Evolutionary conservation across 164 flowering plant genomes (phyloP).

Genomic region (Tinospora cordifolia): DNA sequence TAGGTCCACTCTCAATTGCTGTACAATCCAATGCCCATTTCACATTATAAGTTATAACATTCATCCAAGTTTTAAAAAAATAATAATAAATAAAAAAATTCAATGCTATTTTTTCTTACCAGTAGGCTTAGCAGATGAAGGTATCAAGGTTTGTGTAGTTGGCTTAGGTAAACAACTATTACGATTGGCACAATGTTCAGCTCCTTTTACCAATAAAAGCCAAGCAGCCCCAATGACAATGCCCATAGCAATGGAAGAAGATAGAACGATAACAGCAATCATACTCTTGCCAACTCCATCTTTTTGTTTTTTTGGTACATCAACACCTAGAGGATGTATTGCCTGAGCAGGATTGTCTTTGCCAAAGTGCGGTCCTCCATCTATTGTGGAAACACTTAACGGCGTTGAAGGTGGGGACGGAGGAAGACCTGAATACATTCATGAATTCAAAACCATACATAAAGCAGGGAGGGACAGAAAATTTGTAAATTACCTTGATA

Average conservation of each 20-base stretch:
- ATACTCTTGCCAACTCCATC: constrained; percentile 41
- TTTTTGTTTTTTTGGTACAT: constrained; percentile 40
- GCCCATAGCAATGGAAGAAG: constrained; percentile 41
- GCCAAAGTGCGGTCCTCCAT: constrained; percentile 48
- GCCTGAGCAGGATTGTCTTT: constrained; percentile 35
- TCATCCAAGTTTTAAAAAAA: not conserved
- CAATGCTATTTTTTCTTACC: constrained; percentile 26
- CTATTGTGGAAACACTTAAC: constrained; percentile 29
- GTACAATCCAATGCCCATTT: constrained; percentile 45
- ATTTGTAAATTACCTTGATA: constrained; percentile 46
- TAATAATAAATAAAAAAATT: no score
- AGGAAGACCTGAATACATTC: constrained; percentile 49
- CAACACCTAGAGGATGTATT: constrained; percentile 74
- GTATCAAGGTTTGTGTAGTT: constrained; percentile 22
- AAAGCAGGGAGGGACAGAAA: not conserved
- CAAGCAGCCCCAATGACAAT: constrained; percentile 40
- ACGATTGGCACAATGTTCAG: constrained; percentile 7
- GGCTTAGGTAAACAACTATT: constrained; percentile 15
- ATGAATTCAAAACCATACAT: not conserved
- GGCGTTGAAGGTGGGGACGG: constrained; percentile 53
- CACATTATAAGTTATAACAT: constrained; percentile 5
- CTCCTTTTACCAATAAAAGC: constrained; percentile 36
- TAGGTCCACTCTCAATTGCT: constrained; percentile 42
- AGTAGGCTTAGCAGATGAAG: constrained; percentile 39
- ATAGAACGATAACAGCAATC: constrained; percentile 59